Base-by-base conservation (phyloP, 495 filamentous ascomycete genomes). In the Talaromyces stipitatus region DNA sequence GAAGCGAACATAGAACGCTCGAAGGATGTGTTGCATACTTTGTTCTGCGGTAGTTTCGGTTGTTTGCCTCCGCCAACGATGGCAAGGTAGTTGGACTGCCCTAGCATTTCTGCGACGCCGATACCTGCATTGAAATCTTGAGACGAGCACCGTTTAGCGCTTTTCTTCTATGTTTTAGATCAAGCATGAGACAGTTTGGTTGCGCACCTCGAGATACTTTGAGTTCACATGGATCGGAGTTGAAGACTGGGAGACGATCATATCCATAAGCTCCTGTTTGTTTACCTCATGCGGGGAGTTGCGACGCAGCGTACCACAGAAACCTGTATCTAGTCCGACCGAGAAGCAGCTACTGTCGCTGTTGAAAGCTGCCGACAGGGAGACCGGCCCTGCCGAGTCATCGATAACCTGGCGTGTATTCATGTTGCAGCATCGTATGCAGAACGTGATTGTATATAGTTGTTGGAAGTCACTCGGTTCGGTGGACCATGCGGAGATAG, bases 371-470 rank as follows among this genome's bases (percentile, higher is more conserved):
- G 86, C 85, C 24, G 89, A 94, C 28, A 97, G 80, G 27, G 90
- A 92, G 61, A 84, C 81, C 5, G 90, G 87, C 38, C 82, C 82
- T 33, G 76, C 78, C 33, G 89, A 85, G 46, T 82, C 82, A 67
- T 95, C 90, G 62, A 98, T 90, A 60, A 86, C 81, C 43, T 86
- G 88, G 61, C 94, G 79, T 56, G 91, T 95, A 67, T 98, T 95
- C 94, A 98, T 98, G 50, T 62, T 78, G 70, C 43, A 33, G 26
- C 5, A 28, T 38, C 47, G n/a, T 45, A 30, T 12, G 29, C 33
- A 29, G 20, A 23, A 50, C 24, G 20, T 33, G 41, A 38, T 5
- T 48, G 45, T 24, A 29, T 14, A 36, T 54, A 12, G n/a, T 54
- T 38, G 18, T 33, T 3, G 8, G 9, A 14, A 8, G 45, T 47